Percentiles rank a stretch among this genome's conserved stretches.
These are phyloP conservation scores for Trichoderma lentiforme DNA, from an alignment of 2,329 filamentous ascomycete species.

Conservation along the genomic window DNA sequence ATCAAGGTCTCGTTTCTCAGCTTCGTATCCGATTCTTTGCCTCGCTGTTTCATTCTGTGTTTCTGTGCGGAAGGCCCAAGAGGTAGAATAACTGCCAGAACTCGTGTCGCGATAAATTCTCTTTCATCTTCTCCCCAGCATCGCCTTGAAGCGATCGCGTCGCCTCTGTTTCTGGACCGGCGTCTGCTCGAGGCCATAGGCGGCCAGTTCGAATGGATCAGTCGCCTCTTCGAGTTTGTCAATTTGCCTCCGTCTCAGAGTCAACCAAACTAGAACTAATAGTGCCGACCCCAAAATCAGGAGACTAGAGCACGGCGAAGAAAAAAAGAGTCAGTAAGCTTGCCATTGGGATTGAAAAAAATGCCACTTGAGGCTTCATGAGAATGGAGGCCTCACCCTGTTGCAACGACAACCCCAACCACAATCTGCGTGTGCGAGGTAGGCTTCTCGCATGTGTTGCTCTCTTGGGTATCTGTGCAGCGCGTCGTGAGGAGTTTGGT, in stretches of 20 bases:
- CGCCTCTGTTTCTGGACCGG: background rate
- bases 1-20: background rate
- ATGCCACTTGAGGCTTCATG: background rate
- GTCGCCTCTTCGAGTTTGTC: constrained; percentile 5
- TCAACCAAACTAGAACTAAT: constrained; percentile 9
- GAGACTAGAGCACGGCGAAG: background rate
- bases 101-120: background rate
- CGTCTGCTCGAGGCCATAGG: constrained; percentile 2
- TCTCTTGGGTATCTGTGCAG: constrained; percentile 2
- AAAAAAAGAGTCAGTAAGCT: background rate
- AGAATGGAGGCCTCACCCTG: background rate
- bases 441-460: constrained; percentile 14
- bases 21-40: background rate
- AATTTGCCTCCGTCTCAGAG: background rate
- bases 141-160: background rate
- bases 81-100: background rate
- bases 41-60: background rate
- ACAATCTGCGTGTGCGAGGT: background rate
- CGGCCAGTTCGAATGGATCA: constrained; percentile 13
- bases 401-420: background rate
- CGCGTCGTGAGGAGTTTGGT: background rate
- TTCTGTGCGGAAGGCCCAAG: background rate
- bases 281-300: background rate
- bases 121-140: background rate
- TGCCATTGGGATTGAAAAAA: background rate